Evolutionary conservation across 441 rosid species (phyloP), one percentile per base, ranked within the genome.

Genomic region (Arabidopsis hybrid): DNA sequence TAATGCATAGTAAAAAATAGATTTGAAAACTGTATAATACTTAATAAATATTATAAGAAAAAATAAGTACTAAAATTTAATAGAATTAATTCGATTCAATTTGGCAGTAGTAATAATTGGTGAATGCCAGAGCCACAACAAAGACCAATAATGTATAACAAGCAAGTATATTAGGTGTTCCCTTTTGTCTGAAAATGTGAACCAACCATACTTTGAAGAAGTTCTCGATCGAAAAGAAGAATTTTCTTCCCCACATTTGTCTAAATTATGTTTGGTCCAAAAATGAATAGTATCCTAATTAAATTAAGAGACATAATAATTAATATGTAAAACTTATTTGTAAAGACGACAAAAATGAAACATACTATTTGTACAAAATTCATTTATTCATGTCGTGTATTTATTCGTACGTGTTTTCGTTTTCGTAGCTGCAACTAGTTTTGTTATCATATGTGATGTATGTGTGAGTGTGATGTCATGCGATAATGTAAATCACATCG

Each of bases 321-420:
- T 60, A 31, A 51, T 40, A 17, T 49, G 11, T 43, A 4, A 4
- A 31, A 31, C 21, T 65, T 53, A 18, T 56, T 55, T 55, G 29
- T 35, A 45, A 16, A 45, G 17, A 45, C 17, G 49, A 45, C 17
- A 5, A 43, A 13, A n/a, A 45, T 6, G n/a, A 14, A 45, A n/a
- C 8, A 2, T 45, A 26, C 29, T 26, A 26, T 57, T 46, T 64
- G 13, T 50, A 50, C 31, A 29, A 29, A 46, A 7, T 45, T 18
- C 3, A 12, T 47, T 11, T 26, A 47, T 65, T 34, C 5, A 56
- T 65, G 17, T 14, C 47, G 60, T 65, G 46, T 66, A 50, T 59
- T 67, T 60, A 59, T 60, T 74, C 62, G 46, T 59, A 67, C 73
- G 67, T 67, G 72, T 40, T 59, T 39, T 74, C 73, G 61, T 67